phyloP scores from a whole-genome alignment of 2,329 filamentous ascomycete species.

The Fusarium luffae region DNA sequence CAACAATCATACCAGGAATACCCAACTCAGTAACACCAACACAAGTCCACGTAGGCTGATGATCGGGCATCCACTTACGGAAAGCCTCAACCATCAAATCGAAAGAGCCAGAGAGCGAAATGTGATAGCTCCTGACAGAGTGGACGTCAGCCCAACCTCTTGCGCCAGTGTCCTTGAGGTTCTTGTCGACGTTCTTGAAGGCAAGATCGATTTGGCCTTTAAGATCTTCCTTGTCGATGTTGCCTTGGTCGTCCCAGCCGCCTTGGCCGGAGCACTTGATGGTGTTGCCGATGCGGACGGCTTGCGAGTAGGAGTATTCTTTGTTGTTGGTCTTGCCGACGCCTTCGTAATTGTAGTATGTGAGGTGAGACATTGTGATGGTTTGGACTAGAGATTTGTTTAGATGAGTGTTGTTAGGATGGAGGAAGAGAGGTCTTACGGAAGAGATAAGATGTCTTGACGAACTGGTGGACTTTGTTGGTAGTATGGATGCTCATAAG shows the following conservation, averaged over 20 bases:
- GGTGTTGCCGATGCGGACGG: conserved; percentile 36
- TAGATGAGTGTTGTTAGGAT: not conserved
- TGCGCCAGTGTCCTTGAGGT: conserved; percentile 63
- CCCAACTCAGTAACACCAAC: conserved; percentile 62
- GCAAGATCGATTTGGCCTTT: conserved; percentile 62
- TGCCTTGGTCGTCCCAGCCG: conserved; percentile 38
- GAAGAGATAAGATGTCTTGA: not conserved
- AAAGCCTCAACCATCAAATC: conserved; percentile 59
- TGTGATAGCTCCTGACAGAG: conserved; percentile 59
- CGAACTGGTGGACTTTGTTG: not conserved
- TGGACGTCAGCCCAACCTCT: conserved; percentile 68
- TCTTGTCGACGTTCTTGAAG: conserved; percentile 66
- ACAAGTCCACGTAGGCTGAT: conserved; percentile 65
- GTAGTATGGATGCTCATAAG: not conserved
- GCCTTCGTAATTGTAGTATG: conserved; percentile 50
- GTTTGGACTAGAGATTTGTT: not conserved
- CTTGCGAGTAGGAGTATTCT: conserved; percentile 42
- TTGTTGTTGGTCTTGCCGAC: conserved; percentile 43
- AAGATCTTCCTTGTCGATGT: conserved; percentile 49
- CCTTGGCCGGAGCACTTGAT: conserved; percentile 42
- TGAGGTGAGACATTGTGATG: conserved; percentile 46
- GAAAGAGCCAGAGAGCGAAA: conserved; percentile 54
- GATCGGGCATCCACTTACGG: conserved; percentile 61
- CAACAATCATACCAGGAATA: conserved; percentile 63
- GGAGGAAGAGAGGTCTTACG: not conserved